Conservation (phyloP, 345 rosid genomes). For the Dipteronia sinensis region DNA sequence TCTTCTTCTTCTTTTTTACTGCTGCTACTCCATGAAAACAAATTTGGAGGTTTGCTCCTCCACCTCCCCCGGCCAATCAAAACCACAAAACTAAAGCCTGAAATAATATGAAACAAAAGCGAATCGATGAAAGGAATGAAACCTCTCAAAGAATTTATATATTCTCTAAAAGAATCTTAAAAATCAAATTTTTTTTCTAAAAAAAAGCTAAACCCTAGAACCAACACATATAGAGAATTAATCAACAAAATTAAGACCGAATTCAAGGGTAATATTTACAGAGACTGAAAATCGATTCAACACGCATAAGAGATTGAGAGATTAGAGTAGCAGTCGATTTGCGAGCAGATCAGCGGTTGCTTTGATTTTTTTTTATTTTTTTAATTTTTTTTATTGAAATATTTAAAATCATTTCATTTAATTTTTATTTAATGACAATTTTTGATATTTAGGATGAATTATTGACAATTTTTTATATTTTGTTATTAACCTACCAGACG, state of each 20-base stretch:
- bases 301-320: conserved; percentile 23
- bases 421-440: too few species aligned
- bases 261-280: conserved; percentile 1
- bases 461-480: too few species aligned
- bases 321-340: not conserved
- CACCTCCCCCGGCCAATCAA: not conserved
- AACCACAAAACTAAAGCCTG: conserved; percentile 16
- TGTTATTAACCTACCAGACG: too few species aligned
- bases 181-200: conserved; percentile 26
- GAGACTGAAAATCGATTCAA: conserved; percentile 1
- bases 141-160: conserved; percentile 43
- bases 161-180: conserved; percentile 12
- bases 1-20: too few species aligned
- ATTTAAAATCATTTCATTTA: too few species aligned
- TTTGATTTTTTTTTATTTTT: too few species aligned
- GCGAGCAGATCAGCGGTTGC: too few species aligned
- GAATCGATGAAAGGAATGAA: conserved; percentile 19
- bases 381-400: too few species aligned
- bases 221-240: conserved; percentile 7
- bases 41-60: too few species aligned
- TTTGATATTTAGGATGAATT: too few species aligned
- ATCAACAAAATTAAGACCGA: conserved; percentile 30
- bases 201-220: conserved; percentile 32
- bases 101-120: not conserved
- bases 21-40: too few species aligned